Base-by-base conservation (phyloP, 192 early-diverging fungal genomes). In the Rhizophagus prolifer region DNA sequence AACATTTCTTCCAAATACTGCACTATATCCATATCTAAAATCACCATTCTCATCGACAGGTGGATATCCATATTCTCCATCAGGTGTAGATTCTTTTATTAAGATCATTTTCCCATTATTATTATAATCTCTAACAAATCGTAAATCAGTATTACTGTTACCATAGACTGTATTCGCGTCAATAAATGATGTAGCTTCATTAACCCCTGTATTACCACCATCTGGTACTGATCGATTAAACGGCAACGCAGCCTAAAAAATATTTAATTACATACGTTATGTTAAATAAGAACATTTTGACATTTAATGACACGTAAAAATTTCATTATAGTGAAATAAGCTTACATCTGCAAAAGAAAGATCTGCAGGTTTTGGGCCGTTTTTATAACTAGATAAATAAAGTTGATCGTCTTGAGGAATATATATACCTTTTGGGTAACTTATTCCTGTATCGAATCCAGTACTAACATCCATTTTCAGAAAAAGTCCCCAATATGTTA, bases 171-270 rank as follows among this genome's bases (percentile, higher is more conserved):
- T 67, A 23, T 36, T 44, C 0, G 31, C 65, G 36, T 67, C 65
- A 67, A 67, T 8, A 67, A 67, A 67, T 16, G 65, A 41, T 10
- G 65, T 67, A 1, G 31, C 65, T 44, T 67, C 65, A 67, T 67
- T 67, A 21, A 67, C 10, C 10, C 31, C 36, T 23, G 23, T 63
- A 30, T 36, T n/a, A 9, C 21, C 10, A 38, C 34, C n/a, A 16
- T n/a, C 16, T 9, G 30, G 21, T 6, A 19, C 19, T 12, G 65
- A 41, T 67, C 65, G 65, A 67, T 41, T 67, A 34, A 41, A 41
- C 6, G 28, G 65, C 12, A 67, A 38, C 4, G 19, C 6, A 16
- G 34, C 14, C 65, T 67, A n/a, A 34, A 23, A 67, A 21, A n/a
- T n/a, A 67, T 9, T 19, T 26, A 64, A 9, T 26, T 36, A 36